These are phyloP conservation scores for Fusarium oxysporum DNA, from an alignment of 2,329 filamentous ascomycete species.

Conservation along the genomic window DNA sequence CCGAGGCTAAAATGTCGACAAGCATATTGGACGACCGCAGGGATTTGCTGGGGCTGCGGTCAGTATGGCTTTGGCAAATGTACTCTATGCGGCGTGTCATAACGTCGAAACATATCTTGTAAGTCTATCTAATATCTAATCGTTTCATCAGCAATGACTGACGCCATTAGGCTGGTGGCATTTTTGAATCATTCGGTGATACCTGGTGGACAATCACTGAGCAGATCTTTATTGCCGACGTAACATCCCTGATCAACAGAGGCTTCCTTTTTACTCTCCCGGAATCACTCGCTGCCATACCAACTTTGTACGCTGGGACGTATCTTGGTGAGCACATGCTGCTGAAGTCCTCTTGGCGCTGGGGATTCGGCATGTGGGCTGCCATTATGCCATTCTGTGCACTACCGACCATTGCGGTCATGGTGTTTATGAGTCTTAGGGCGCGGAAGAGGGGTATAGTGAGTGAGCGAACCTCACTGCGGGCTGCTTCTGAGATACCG, in stretches of 20 bases:
- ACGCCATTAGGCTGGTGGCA: constrained; percentile 5
- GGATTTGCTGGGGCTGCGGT: constrained; percentile 15
- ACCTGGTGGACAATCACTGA: constrained; percentile 29
- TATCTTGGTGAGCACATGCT: constrained; percentile 29
- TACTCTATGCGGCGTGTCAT: constrained; percentile 15
- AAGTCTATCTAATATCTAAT: rapidly evolving
- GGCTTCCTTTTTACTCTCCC: constrained; percentile 18
- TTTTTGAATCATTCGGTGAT: constrained; percentile 23
- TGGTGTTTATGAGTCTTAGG: not conserved
- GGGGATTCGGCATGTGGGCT: constrained; percentile 30
- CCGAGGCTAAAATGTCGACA: not conserved
- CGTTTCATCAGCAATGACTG: rapidly evolving
- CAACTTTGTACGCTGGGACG: constrained; percentile 20
- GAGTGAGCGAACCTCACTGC: not conserved
- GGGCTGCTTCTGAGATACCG: not conserved
- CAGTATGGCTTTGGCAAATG: constrained; percentile 22
- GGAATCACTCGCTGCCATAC: constrained; percentile 20
- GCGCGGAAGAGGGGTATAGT: constrained; percentile 1
- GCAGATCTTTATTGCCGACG: constrained; percentile 29
- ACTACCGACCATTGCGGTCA: not conserved
- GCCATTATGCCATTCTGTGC: constrained; percentile 14
- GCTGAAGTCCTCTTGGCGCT: constrained; percentile 13
- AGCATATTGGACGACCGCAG: constrained; percentile 22
- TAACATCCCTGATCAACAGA: constrained; percentile 22
- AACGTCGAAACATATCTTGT: constrained; percentile 28